Percentiles rank a stretch among this genome's conserved stretches.
phyloP scores from a whole-genome alignment of 2,329 filamentous ascomycete species.

The Geosmithia morbida region DNA sequence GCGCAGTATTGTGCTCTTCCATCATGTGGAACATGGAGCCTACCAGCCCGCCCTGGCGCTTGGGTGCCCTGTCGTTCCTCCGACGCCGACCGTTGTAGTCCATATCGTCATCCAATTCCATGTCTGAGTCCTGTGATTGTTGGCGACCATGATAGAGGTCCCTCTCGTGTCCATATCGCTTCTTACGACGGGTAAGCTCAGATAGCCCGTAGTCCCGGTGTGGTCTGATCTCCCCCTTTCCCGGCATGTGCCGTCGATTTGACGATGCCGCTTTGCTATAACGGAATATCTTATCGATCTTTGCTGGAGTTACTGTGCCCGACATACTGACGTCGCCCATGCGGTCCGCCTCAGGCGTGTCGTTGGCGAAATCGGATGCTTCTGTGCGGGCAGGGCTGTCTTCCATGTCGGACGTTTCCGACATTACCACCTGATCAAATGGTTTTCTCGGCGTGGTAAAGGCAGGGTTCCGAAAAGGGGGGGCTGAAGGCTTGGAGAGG shows the following conservation, averaged over 20 bases:
- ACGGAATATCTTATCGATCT: constrained; percentile 28
- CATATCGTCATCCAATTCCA: constrained; percentile 23
- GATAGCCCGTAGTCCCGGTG: constrained; percentile 20
- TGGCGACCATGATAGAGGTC: not conserved
- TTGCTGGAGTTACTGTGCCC: constrained; percentile 29
- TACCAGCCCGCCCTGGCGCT: constrained; percentile 13
- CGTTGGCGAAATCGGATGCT: constrained; percentile 33
- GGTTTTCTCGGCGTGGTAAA: constrained; percentile 49
- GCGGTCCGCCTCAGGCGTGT: constrained; percentile 36
- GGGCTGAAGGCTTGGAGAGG: constrained; percentile 23
- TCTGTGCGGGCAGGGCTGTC: constrained; percentile 47
- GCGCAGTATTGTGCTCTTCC: constrained; percentile 42
- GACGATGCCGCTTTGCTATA: constrained; percentile 24
- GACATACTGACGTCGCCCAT: constrained; percentile 26
- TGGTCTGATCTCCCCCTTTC: constrained; percentile 49
- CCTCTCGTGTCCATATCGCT: constrained; percentile 34
- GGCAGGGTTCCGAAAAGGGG: constrained; percentile 46
- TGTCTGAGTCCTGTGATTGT: constrained; percentile 21
- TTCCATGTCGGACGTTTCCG: constrained; percentile 42
- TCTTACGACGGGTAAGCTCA: constrained; percentile 34
- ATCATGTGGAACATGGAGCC: constrained; percentile 34
- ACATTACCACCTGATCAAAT: constrained; percentile 35
- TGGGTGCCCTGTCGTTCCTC: constrained; percentile 7
- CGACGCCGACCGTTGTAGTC: not conserved
- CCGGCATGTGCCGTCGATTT: constrained; percentile 29